phyloP scores from a whole-genome alignment of 1,284 basidiomycete genomes.

The Mycena citricolor region DNA sequence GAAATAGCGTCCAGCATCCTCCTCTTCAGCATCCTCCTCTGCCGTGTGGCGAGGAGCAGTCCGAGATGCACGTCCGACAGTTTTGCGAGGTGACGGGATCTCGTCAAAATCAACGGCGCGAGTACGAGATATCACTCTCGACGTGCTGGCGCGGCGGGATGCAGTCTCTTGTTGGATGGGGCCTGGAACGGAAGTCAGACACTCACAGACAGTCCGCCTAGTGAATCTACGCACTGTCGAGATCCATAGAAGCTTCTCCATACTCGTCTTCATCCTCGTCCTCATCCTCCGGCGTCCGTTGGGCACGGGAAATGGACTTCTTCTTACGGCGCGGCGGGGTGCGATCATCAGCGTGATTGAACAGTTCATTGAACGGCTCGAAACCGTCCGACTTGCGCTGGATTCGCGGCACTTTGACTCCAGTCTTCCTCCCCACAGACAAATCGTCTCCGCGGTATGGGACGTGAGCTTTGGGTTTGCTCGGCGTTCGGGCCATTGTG shows the following conservation, averaged over 20 bases:
- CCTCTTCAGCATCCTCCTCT: conserved; percentile 35
- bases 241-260: conserved; percentile 72
- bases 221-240: conserved; percentile 52
- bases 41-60: conserved; percentile 48
- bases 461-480: conserved; percentile 52
- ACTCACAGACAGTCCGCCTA: not conserved
- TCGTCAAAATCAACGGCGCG: conserved; percentile 64
- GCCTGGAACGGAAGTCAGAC: conserved; percentile 34
- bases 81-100: conserved; percentile 62
- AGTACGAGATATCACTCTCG: conserved; percentile 48
- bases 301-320: too few species aligned
- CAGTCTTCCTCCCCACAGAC: conserved; percentile 74
- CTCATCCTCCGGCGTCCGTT: conserved; percentile 46
- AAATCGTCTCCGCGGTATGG: conserved; percentile 75
- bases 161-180: conserved; percentile 53
- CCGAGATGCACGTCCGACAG: conserved; percentile 39
- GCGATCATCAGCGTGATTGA: conserved; percentile 67
- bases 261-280: conserved; percentile 54
- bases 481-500: conserved; percentile 13
- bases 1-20: conserved; percentile 30
- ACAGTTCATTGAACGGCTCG: conserved; percentile 77
- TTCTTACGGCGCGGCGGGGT: conserved; percentile 38
- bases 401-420: conserved; percentile 64
- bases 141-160: conserved; percentile 45
- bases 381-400: conserved; percentile 80